A percentile compares a stretch with the other conserved stretches of the same genome.
These are phyloP conservation scores for Simplicillium sp. DNA, from an alignment of 2,329 filamentous ascomycete genomes.

Conservation along the genomic window DNA sequence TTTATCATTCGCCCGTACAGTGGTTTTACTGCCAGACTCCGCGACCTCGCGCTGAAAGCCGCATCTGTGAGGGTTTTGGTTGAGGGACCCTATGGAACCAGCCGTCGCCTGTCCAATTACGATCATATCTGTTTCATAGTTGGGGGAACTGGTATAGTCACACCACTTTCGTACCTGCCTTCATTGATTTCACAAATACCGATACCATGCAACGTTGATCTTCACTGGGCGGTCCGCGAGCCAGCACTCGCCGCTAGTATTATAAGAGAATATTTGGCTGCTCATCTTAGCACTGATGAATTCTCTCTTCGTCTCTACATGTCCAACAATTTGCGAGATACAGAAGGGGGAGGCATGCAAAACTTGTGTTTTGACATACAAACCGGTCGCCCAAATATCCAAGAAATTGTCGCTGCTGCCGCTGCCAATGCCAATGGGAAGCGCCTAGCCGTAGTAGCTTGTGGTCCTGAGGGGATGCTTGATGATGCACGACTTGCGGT, in stretches of 20 bases:
- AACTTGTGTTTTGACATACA: background rate
- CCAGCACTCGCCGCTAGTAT: slow-evolving; percentile 24
- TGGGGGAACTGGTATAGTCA: slow-evolving; percentile 34
- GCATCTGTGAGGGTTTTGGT: slow-evolving; percentile 25
- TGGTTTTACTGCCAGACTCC: slow-evolving; percentile 29
- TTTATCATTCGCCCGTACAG: slow-evolving; percentile 38
- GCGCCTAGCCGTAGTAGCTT: slow-evolving; percentile 30
- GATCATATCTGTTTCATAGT: slow-evolving; percentile 31
- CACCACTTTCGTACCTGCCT: slow-evolving; percentile 28
- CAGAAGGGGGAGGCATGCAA: no score
- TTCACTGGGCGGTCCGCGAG: slow-evolving; percentile 36
- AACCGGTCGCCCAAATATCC: slow-evolving; percentile 22
- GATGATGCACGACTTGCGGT: slow-evolving; percentile 30
- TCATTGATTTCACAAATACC: slow-evolving; percentile 11
- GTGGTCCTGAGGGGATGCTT: slow-evolving; percentile 33
- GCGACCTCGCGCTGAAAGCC: slow-evolving; percentile 17
- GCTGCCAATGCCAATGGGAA: slow-evolving; percentile 11
- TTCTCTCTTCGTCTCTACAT: slow-evolving; percentile 27
- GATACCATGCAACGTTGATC: slow-evolving; percentile 15
- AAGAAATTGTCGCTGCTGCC: slow-evolving; percentile 18
- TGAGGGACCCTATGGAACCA: slow-evolving; percentile 35
- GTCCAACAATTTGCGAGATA: slow-evolving; percentile 9
- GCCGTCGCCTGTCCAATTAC: slow-evolving; percentile 25
- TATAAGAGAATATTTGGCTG: slow-evolving; percentile 20
- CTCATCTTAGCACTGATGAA: slow-evolving; percentile 15